Base-by-base conservation (phyloP, 2,329 filamentous ascomycete species). In the Fusarium nanum region DNA sequence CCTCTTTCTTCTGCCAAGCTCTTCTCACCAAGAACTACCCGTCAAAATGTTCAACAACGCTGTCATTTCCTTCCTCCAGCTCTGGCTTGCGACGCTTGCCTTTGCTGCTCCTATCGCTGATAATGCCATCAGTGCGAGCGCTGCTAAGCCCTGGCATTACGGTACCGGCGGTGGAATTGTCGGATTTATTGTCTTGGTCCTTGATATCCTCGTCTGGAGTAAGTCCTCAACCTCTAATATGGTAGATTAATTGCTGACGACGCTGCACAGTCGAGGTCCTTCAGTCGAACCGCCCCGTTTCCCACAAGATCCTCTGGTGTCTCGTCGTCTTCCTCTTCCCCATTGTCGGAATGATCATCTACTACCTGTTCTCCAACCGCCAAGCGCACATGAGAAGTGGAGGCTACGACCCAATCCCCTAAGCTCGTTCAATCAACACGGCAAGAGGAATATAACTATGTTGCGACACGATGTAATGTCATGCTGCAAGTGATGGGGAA, bases 261-360 rank as follows among this genome's bases (percentile, higher is more conserved):
- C 25, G 0, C 7, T 14, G 27, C 8, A 22, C 68, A 91, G 88
- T 90, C 72, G 89, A 91, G 79, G 85, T 91, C 69, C 80, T 91
- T 60, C 87, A 90, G 78, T 90, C 88, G 42, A 89, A 86, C 78
- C 88, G 88, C 63, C 83, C 88, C 7, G 79, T 84, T 22, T 76
- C 80, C 22, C 81, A 85, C 78, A 91, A 91, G 81, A 76, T 91
- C 5, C 79, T 90, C 30, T 91, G 89, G 89, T 86, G 83, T 50
- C 80, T 90, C 1, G 80, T 89, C 45, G 87, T 91, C 73, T 90
- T 91, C 81, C 78, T 91, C 67, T 90, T 91, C 81, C 89, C 89
- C 6, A 81, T 91, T 50, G 76, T 87, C 70, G 89, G 89, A 63
- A 82, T 89, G 77, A 78, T 89, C 73, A 79, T 90, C 78, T 91